Base-by-base conservation (phyloP, 169 alveolate species). In the Cryptosporidium sp. region DNA sequence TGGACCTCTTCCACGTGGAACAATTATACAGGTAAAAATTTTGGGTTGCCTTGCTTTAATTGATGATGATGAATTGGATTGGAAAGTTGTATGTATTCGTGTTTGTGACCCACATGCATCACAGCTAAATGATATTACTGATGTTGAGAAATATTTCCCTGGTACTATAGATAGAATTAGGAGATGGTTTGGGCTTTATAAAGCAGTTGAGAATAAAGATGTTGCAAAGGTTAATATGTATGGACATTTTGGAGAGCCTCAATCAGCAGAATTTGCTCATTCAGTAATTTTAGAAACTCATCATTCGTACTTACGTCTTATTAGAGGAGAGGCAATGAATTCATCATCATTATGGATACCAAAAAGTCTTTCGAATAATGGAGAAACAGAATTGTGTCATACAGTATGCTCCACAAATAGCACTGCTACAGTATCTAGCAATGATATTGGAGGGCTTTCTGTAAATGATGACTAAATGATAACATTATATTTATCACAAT, bases 11-110 rank as follows among this genome's bases (percentile, higher is more conserved):
- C 84, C 95, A n/a, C 52, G 84, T 18, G 71, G 92, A 44, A 70
- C 87, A 21, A 86, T 70, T 67, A 70, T 53, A n/a, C 87, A 73
- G 8, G 75, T 56, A 16, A 80, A 93, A 93, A 95, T 96, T 6
- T 94, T 97, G 1, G 99, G 99, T 2, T 96, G 96, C 1, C 91
- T 97, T 45, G 96, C 97, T 68, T 86, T 97, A 85, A 95, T 97
- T 35, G 99, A 97, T 85, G 95, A 94, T 71, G 98, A 96, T 37
- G 98, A 96, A 75, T 84, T 96, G 84, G 99, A 97, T 93, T 97
- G 98, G 98, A 96, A 95, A 91, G 85, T 97, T 61, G 58, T 97
- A 33, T 97, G 93, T 69, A 93, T 94, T 42, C 68, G 94, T 21
- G 85, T 68, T 18, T 92, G 94, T 35, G 95, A 93, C 58, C 94